These are phyloP conservation scores for Hortaea sp. DNA, from an alignment of 2,329 filamentous ascomycete genomes.

Conservation along the genomic window DNA sequence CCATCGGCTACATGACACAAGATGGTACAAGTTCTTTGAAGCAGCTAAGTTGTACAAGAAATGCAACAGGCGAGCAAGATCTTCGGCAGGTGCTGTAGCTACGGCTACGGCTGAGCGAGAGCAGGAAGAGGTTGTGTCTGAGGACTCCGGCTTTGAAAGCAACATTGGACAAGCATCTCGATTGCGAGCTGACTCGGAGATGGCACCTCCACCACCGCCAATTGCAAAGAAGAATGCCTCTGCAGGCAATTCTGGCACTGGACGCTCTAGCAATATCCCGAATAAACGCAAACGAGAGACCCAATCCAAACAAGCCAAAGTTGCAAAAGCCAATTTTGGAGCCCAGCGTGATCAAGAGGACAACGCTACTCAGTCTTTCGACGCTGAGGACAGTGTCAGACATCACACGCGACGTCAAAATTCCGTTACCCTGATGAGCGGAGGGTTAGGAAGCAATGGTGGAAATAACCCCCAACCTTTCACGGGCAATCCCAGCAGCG, in stretches of 20 bases:
- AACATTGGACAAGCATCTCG: not conserved
- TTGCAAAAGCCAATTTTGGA: not conserved
- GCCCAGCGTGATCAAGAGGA: no score
- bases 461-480: no score
- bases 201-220: not conserved
- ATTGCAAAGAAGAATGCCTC: no score
- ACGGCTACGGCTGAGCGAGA: not conserved
- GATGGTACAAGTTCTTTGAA: conserved; percentile 1
- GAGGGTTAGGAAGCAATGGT: no score
- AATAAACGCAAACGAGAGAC: not conserved
- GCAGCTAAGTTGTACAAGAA: conserved; percentile 1
- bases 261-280: no score
- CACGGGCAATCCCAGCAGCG: no score
- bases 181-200: not conserved
- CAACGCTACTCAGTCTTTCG: not conserved
- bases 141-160: not conserved
- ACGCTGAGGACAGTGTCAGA: not conserved
- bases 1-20: not conserved
- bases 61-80: not conserved
- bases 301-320: not conserved
- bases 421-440: not conserved
- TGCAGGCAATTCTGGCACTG: no score
- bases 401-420: not conserved
- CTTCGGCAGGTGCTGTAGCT: not conserved
- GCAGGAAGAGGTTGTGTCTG: no score